Evolutionary conservation across 192 early-diverging fungal genomes (phyloP).

Genomic region (Backusella circina): DNA sequence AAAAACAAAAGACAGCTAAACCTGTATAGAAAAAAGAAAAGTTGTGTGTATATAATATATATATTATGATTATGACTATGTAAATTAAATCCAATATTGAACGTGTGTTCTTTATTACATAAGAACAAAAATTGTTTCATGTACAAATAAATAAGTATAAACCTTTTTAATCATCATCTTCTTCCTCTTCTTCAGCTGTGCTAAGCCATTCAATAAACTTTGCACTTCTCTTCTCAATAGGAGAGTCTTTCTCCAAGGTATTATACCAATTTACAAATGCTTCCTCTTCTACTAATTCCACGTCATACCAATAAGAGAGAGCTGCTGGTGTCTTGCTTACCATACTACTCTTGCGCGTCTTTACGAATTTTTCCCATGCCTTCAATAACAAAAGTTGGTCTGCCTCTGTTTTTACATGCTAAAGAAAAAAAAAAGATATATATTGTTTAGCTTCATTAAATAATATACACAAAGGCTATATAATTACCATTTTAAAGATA

Average conservation of each 20-base stretch:
- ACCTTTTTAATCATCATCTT: not conserved
- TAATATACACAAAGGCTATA: not conserved
- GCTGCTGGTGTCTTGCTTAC: slow-evolving; percentile 56
- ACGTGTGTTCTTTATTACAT: not conserved
- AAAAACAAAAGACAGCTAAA: not conserved
- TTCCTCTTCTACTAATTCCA: slow-evolving; percentile 80
- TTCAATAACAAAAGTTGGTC: slow-evolving; percentile 58
- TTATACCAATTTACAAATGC: slow-evolving; percentile 67
- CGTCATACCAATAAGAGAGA: slow-evolving; percentile 68
- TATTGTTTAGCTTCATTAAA: not conserved
- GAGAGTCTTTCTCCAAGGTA: slow-evolving; percentile 37
- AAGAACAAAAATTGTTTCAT: not conserved
- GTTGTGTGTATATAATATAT: not conserved
- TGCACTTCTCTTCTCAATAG: slow-evolving; percentile 57
- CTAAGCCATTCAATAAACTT: slow-evolving; percentile 79
- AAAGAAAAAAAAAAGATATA: slow-evolving; percentile 5
- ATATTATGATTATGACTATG: not conserved
- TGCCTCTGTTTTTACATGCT: slow-evolving; percentile 55
- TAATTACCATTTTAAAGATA: slow-evolving; percentile 40
- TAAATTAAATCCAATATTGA: not conserved
- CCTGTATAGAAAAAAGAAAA: not conserved
- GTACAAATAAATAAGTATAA: not conserved
- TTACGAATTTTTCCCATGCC: slow-evolving; percentile 58
- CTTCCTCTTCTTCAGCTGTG: slow-evolving; percentile 81
- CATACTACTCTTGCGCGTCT: slow-evolving; percentile 40